phyloP scores from a whole-genome alignment of 805 yeast species.

The Hanseniaspora osmophila region DNA sequence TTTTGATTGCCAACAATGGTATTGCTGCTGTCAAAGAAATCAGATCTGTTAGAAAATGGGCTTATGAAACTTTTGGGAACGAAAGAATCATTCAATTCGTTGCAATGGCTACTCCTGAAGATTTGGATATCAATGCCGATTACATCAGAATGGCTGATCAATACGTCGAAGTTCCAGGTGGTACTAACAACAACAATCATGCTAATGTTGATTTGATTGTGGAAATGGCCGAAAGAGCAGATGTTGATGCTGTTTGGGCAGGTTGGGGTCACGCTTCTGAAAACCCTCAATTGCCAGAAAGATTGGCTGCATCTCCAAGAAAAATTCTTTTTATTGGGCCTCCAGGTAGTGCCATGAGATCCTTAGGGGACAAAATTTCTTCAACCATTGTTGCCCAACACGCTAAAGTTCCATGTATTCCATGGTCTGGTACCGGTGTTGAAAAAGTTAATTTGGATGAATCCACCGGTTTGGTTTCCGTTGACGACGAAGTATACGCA shows the following conservation, averaged over 20 bases:
- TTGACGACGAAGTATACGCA: conserved; percentile 66
- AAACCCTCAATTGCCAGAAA: conserved; percentile 88
- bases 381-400: conserved; percentile 98
- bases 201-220: conserved; percentile 96
- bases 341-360: conserved; percentile 98
- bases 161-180: conserved; percentile 96
- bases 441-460: conserved; percentile 61
- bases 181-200: conserved; percentile 94
- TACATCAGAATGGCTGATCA: conserved; percentile 98
- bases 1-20: conserved; percentile 95
- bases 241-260: conserved; percentile 99
- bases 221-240: conserved; percentile 90
- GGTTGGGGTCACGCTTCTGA: conserved; percentile 99
- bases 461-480: conserved; percentile 70
- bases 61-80: conserved; percentile 96
- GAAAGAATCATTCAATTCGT: conserved; percentile 88
- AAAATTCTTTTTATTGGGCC: conserved; percentile 93
- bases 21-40: conserved; percentile 98
- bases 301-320: conserved; percentile 82
- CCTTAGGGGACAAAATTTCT: conserved; percentile 96
- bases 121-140: conserved; percentile 90
- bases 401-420: conserved; percentile 95
- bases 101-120: conserved; percentile 99
- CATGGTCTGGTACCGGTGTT: conserved; percentile 99
- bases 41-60: conserved; percentile 95